phyloP scores from a whole-genome alignment of 495 filamentous ascomycete genomes.

The Hyaloscypha bicolor region DNA sequence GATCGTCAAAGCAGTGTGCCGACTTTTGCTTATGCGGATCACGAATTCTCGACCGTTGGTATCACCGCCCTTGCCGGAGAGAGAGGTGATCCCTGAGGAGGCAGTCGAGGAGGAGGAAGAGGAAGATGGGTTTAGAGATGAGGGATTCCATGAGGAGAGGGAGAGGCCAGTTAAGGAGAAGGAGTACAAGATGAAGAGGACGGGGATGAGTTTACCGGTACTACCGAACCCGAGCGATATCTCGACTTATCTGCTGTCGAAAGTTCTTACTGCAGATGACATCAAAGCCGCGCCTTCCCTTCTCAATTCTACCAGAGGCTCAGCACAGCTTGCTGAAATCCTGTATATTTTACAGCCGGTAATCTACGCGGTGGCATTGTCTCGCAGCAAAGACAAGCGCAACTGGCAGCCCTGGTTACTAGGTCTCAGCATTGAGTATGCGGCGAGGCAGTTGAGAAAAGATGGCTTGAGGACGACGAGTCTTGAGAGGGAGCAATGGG shows the following conservation, averaged over 20 bases:
- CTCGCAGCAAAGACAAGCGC: conserved; percentile 62
- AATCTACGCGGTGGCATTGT: conserved; percentile 84
- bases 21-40: conserved; percentile 77
- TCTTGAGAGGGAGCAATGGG: conserved; percentile 86
- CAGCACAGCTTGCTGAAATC: conserved; percentile 77
- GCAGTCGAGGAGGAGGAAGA: conserved; percentile 45
- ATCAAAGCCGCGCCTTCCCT: conserved; percentile 87
- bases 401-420: conserved; percentile 91
- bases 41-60: conserved; percentile 86
- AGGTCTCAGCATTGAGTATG: conserved; percentile 84
- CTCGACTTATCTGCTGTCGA: conserved; percentile 82
- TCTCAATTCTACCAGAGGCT: conserved; percentile 73
- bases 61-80: conserved; percentile 81
- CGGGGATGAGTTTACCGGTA: conserved; percentile 77
- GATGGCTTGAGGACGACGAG: conserved; percentile 74
- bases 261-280: conserved; percentile 92
- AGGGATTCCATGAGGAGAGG: conserved; percentile 21
- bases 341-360: conserved; percentile 89
- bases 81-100: conserved; percentile 68
- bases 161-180: conserved; percentile 38
- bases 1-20: conserved; percentile 82
- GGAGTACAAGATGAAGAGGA: conserved; percentile 95
- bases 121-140: conserved; percentile 33
- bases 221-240: conserved; percentile 80
- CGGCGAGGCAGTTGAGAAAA: conserved; percentile 79